Base-by-base conservation (phyloP, 2,329 filamentous ascomycete genomes). In the Verticillium tricorpus region DNA sequence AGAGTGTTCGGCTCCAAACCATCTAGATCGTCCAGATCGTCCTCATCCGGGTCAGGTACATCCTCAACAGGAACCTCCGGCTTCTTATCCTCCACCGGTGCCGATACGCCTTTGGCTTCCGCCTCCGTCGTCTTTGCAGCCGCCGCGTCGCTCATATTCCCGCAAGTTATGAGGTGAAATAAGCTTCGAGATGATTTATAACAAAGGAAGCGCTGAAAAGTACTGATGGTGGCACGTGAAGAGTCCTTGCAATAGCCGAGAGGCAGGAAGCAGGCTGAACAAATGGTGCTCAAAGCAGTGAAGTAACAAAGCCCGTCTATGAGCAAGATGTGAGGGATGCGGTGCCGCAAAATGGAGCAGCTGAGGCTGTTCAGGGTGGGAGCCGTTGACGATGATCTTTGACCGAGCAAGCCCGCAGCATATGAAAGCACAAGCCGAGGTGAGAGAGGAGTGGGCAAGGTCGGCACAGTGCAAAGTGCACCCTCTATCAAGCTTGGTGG, bases 11-110 rank as follows among this genome's bases (percentile, higher is more conserved):
- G 12, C 19, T n/a, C 22, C 79, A 68, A 76, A 92, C 91, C 92
- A 76, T 99, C 95, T 55, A 99, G 80, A 70, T 98, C 95, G 71
- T 97, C 91, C 22, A 95, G 79, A 68, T 95, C 91, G 75, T 95
- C 95, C 76, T 96, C 93, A 67, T 98, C 94, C 7, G 93, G 94
- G 70, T 97, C 94, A 22, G 93, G 89, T 17, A 90, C 87, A 67
- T 90, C 84, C 25, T 83, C 85, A 25, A 74, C 69, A 17, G 71
- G 67, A 9, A 66, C 64, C 12, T 66, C 66, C n/a, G 66, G 68
- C 37, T 64, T 64, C 59, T 70, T 72, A 32, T 65, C 52, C 61
- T 64, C 68, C 32, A 64, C 59, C 34, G 66, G 34, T 57, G 67
- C 57, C 19, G 62, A 62, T 28, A 25, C 56, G 52, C 63, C n/a